A percentile compares a stretch with the other conserved stretches of the same genome.
Conservation (phyloP, 306 rosid genomes). For the Rosa rugosa region DNA sequence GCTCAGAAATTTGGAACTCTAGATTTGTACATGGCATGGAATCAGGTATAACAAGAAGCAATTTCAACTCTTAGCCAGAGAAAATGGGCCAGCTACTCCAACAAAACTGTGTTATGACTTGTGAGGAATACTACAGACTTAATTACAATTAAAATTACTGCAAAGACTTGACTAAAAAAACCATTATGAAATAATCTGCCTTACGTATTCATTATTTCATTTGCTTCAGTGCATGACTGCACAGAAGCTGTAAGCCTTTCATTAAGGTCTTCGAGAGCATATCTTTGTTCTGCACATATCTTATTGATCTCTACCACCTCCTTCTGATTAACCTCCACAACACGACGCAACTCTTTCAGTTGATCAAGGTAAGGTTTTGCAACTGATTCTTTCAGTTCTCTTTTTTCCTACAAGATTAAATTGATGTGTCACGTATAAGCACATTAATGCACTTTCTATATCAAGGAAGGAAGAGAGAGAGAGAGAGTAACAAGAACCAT, state of each 20-base stretch:
- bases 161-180: background rate
- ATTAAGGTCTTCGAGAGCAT: conserved; percentile 71
- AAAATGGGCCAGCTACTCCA: background rate
- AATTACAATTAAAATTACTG: background rate
- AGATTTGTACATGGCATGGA: background rate
- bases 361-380: conserved; percentile 62
- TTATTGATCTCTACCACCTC: conserved; percentile 61
- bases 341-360: conserved; percentile 54
- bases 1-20: background rate
- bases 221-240: conserved; percentile 88
- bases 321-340: conserved; percentile 64
- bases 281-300: conserved; percentile 71
- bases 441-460: background rate
- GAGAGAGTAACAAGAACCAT: conserved; percentile 30
- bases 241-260: conserved; percentile 76
- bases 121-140: conserved; percentile 1
- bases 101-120: background rate
- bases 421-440: background rate
- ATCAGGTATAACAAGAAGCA: background rate
- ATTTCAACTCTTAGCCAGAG: background rate
- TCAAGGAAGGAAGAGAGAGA: background rate
- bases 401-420: conserved; percentile 59
- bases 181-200: conserved; percentile 16
- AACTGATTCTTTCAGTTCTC: conserved; percentile 62
- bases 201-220: conserved; percentile 78